These are phyloP conservation scores for Plasmodium gonderi DNA, from an alignment of 169 alveolate species.

Conservation along the genomic window DNA sequence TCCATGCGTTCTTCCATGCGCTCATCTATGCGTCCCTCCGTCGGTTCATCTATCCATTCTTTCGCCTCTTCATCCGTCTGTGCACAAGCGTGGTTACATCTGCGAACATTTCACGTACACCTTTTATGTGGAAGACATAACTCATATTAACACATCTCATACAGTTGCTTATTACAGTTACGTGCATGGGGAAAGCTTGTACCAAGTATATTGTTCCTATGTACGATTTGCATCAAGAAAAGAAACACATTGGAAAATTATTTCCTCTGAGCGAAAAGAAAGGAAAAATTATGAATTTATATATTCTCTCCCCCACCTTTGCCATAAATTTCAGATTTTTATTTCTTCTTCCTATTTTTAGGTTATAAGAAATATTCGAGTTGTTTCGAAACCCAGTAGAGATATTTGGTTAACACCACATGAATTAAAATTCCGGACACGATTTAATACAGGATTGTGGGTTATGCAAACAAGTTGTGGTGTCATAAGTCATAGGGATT, in stretches of 20 bases:
- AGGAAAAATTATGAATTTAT: not conserved
- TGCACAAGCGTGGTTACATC: too few relatives aligned
- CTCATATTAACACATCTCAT: too few relatives aligned
- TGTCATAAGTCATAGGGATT: conserved; percentile 88
- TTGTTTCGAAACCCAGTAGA: conserved; percentile 91
- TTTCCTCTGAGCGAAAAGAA: too few relatives aligned
- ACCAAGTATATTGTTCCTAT: too few relatives aligned
- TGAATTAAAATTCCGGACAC: conserved; percentile 90
- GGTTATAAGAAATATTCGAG: conserved; percentile 90
- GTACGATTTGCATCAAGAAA: too few relatives aligned
- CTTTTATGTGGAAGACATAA: too few relatives aligned
- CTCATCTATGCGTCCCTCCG: not conserved
- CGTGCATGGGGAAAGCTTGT: too few relatives aligned
- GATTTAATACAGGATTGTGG: conserved; percentile 91
- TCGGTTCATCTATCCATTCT: too few relatives aligned
- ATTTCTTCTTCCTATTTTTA: conserved; percentile 24
- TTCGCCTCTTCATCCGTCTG: too few relatives aligned
- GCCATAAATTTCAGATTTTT: conserved; percentile 7
- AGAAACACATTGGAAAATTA: too few relatives aligned
- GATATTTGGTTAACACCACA: conserved; percentile 93
- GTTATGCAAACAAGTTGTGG: conserved; percentile 90
- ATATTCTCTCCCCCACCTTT: not conserved
- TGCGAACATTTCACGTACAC: too few relatives aligned
- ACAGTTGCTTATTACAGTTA: too few relatives aligned
- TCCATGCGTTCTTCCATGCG: not conserved